Base-by-base conservation (phyloP, 1,139 yeast species). In the Insectozyma bohioensis region DNA sequence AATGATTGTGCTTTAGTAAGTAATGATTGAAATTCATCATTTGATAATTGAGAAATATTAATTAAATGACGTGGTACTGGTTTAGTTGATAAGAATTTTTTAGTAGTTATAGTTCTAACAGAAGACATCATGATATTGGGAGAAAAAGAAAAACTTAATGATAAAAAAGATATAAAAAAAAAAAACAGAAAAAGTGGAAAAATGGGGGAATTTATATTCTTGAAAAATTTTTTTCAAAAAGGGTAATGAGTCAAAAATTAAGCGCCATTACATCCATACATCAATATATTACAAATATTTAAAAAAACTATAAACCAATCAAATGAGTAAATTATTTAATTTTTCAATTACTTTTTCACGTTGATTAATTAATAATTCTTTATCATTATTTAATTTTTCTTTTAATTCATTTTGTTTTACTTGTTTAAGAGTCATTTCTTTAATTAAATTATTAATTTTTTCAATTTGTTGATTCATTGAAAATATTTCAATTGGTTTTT, bases 41-140 rank as follows among this genome's bases (percentile, higher is more conserved):
- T 75, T 11, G 84, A 56, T 40, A 90, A 67, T 51, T 87, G 95
- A 24, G 85, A 76, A 47, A 86, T 88, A 28, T 85, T 83, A 10
- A 85, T 74, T 51, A 90, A 69, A 54, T 88, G 96, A 57, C 90
- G 85, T 26, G 80, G 69, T 11, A 43, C 26, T 9, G 31, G 8
- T 24, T 17, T 30, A 37, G 42, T 39, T 6, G 49, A 40, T 6
- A 47, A 22, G 10, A 39, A 26, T 20, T 35, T 33, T 16, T 34
- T 36, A 3, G 42, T 23, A 19, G 42, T 35, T 16, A 40, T 28
- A 4, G 45, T 30, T 40, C 37, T 37, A 24, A 36, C 39, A 2
- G 36, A 20, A 20, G 33, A 26, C 40, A 38, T 36, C 38, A 37
- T 34, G 10, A 29, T 26, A 22, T 26, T n/a, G n/a, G 24, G 25